These are phyloP conservation scores for Boletus sp. DNA, from an alignment of 1,284 basidiomycete species.

Conservation along the genomic window DNA sequence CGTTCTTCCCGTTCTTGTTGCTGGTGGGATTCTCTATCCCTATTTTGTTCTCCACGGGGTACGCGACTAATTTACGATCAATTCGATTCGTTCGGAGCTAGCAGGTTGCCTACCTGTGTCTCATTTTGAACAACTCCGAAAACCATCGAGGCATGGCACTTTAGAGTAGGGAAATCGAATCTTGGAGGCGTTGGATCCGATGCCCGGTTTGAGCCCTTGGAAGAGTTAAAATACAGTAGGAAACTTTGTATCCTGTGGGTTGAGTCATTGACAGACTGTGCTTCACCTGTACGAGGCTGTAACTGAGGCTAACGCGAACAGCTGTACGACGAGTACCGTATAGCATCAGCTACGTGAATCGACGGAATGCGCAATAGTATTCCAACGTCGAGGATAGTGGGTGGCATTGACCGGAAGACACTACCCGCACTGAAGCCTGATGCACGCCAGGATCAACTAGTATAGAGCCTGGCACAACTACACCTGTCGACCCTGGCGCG, in stretches of 20 bases:
- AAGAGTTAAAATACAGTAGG: too few relatives aligned
- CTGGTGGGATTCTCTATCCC: background rate
- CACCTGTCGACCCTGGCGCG: too few relatives aligned
- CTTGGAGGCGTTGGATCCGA: background rate
- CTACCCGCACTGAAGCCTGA: too few relatives aligned
- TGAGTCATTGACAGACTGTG: background rate
- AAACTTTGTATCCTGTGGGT: background rate
- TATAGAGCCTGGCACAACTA: too few relatives aligned
- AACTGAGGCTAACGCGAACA: background rate
- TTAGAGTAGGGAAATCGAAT: background rate
- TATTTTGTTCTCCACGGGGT: background rate
- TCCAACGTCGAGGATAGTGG: too few relatives aligned
- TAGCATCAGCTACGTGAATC: too few relatives aligned
- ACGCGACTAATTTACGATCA: background rate
- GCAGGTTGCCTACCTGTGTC: slow-evolving; percentile 1
- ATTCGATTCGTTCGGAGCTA: background rate
- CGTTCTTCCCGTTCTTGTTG: background rate
- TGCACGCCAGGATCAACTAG: too few relatives aligned
- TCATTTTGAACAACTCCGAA: background rate
- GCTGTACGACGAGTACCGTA: background rate
- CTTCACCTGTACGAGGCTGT: background rate
- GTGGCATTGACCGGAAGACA: too few relatives aligned
- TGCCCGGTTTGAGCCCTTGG: background rate
- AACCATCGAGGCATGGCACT: background rate
- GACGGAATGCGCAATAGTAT: too few relatives aligned